Evolutionary conservation across 495 filamentous ascomycete genomes (phyloP), one percentile per base, ranked within the genome.

Genomic region (Stereocaulon alpinum): DNA sequence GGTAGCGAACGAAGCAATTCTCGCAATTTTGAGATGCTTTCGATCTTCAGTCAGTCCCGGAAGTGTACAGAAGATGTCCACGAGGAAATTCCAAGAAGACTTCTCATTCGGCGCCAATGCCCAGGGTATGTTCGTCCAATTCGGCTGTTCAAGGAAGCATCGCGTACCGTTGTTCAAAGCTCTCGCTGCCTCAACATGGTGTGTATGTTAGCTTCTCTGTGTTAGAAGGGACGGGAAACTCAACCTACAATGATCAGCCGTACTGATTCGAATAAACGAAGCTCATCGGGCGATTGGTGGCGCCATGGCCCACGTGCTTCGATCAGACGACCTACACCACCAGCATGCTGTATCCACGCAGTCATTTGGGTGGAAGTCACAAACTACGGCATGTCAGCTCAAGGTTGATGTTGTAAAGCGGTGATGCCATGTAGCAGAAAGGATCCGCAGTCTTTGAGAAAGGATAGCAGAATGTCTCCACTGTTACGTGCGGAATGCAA

Each of bases 161-260:
- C 47, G 34, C n/a, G 40, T 59, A 10, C 24, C 43, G 47, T 59
- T 37, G 17, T 48, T 59, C 32, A 49, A 50, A 14, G 56, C 47
- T 22, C 49, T 59, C n/a, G 49, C 49, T 18, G 49, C 49, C 49
- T 52, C 49, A 27, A 32, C 34, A 52, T 52, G 34, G 34, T 52
- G 17, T 29, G 6, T 29, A 29, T 34, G 49, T 52, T 29, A 52
- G 49, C 30, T 32, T 52, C 34, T 34, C 29, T 5, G 20, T 34
- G 11, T 7, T 18, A 17, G 14, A 32, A 6, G 11, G n/a, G 6
- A 17, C 10, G 5, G 7, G 17, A 37, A 29, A 30, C 29, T n/a
- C 34, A 18, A 52, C 49, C 51, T 47, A 55, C 59, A n/a, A 61
- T 56, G 7, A 61, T 55, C 2, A 51, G 59, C 30, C 59, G 52